Evolutionary conservation across 2,329 filamentous ascomycete genomes (phyloP), one percentile per base, ranked within the genome.

Genomic region (Mycosphaerella arachidis): DNA sequence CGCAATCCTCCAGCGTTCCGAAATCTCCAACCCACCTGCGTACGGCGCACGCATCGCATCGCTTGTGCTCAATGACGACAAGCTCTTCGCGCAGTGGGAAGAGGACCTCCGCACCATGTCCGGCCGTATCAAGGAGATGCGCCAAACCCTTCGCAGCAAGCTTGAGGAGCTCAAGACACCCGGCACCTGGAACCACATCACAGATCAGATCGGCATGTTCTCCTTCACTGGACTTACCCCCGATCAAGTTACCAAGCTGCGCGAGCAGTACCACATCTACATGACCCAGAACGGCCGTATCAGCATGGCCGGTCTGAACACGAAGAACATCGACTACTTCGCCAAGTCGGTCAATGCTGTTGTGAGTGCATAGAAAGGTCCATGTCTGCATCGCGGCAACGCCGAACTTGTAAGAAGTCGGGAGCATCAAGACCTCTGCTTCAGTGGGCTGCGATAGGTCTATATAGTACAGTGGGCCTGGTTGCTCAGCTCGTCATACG

Each of bases 141-240:
- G 94, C 65, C 86, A 85, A 71, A 85, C 84, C 3, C 79, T 99
- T 68, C 85, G 91, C 54, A 78, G 80, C 58, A 91, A 92, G 76
- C 85, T 99, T 10, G 93, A 97, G 78, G 85, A 87, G 71, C 83
- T 93, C 61, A 86, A 85, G 31, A 97, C 94, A 0, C 93, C 93
- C 0, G 93, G 93, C 33, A 89, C 84, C 13, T 99, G 94, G 94
- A 91, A 92, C 72, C 94, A 99, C 78, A 96, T 99, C 74, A 97
- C 92, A 16, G 90, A 95, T 71, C 94, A 99, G 83, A 99, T 99
- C 73, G 94, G 94, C 79, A 99, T 99, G 94, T 99, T 99, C 80
- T 93, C 88, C 75, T 99, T 96, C 76, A 95, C 91, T 0, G 91
- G 91, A 12, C 77, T 95, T 73, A 84, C 75, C 12, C 89, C 92